Evolutionary conservation across 495 filamentous ascomycete species (phyloP), one percentile per base, ranked within the genome.

Genomic region (Pyrenula massariospora): DNA sequence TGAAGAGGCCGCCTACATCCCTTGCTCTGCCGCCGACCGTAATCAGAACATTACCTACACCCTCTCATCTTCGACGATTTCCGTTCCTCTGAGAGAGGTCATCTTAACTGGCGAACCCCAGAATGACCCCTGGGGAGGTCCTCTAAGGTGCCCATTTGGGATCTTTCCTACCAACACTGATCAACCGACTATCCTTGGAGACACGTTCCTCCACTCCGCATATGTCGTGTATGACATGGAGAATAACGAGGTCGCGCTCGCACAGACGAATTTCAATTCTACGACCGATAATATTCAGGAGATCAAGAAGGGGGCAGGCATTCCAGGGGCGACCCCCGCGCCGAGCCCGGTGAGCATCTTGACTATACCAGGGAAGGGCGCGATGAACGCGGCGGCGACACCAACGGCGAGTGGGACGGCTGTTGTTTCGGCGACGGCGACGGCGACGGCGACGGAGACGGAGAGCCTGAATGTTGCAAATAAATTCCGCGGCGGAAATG

Each of bases 181-280:
- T n/a, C 80, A 79, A 50, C 84, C 81, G 2, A 73, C 78, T 42
- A 85, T 95, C 2, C 71, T 98, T 25, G 92, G 92, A 12, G 92
- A 98, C 66, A 96, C 92, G 0, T 98, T 96, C 73, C 76, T 98
- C 15, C 81, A 93, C 56, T 88, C 84, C 31, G 90, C 91, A 0
- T 98, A 96, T 63, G 83, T 96, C 24, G 92, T 98, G 0, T 96
- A 91, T 63, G 91, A 96, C 62, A 72, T 96, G 15, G 78, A 76
- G 12, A 95, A 92, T 65, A 89, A 96, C 68, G 78, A 90, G 70
- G 91, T 98, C 57, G 86, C 85, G 11, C 69, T 98, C 47, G 92
- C 89, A 12, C 86, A 88, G 64, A 93, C 92, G 1, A 82, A 81
- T 50, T 95, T 94, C 70, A 89, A 96, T 64, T 70, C 82, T 2